A percentile compares a stretch with the other conserved stretches of the same genome.
These are phyloP conservation scores for Linanthus parryae DNA, from an alignment of 148 eudicot species.

Conservation along the genomic window DNA sequence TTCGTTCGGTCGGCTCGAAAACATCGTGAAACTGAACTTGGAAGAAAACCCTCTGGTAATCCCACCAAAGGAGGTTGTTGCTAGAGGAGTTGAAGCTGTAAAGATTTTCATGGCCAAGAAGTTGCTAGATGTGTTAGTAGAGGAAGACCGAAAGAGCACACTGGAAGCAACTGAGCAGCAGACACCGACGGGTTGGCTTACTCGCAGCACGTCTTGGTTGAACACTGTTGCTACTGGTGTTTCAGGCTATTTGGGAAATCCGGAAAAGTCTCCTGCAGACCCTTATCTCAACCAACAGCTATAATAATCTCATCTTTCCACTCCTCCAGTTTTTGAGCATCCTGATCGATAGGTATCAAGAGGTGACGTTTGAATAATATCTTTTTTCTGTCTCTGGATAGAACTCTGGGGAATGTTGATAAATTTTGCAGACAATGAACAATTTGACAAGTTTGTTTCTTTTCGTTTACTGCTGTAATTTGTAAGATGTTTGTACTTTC, in stretches of 20 bases:
- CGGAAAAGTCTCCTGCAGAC: constrained; percentile 33
- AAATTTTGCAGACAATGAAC: neutral
- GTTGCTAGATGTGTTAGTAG: constrained; percentile 48
- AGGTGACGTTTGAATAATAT: neutral
- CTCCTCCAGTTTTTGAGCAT: neutral
- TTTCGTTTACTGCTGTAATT: too few species aligned
- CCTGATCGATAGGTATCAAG: neutral
- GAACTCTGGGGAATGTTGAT: neutral
- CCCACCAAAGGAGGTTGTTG: constrained; percentile 70
- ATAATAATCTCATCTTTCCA: neutral
- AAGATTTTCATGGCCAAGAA: constrained; percentile 66
- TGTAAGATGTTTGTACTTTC: too few species aligned
- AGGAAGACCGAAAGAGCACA: constrained; percentile 54
- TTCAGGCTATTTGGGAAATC: constrained; percentile 48
- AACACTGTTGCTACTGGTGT: constrained; percentile 40
- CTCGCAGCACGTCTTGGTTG: constrained; percentile 64
- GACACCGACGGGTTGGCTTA: constrained; percentile 55
- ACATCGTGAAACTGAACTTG: constrained; percentile 58
- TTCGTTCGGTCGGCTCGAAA: constrained; percentile 67
- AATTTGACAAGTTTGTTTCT: too few species aligned
- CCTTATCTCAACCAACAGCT: constrained; percentile 58
- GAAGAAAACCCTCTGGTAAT: constrained; percentile 72
- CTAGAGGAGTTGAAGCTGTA: constrained; percentile 58
- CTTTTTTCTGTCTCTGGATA: neutral
- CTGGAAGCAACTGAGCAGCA: constrained; percentile 31